These are phyloP conservation scores for Rubus parviflorus DNA, from an alignment of 306 rosid genomes.

Conservation along the genomic window DNA sequence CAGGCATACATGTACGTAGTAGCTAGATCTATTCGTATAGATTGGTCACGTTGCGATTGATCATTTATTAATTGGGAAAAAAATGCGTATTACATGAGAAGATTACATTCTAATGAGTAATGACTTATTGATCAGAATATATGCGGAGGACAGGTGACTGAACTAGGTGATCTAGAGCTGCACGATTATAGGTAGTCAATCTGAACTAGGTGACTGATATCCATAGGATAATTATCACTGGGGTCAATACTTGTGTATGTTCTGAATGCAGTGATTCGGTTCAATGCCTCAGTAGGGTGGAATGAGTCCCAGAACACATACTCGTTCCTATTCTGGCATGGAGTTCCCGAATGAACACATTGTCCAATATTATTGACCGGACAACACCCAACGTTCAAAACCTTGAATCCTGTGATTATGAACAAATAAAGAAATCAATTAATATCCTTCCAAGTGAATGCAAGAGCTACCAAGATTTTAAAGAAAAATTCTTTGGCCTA, in stretches of 20 bases:
- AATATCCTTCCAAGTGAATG: no score
- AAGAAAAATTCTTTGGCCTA: no score
- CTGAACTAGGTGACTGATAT: slow-evolving; percentile 21
- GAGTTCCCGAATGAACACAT: slow-evolving; percentile 28
- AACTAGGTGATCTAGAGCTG: no score
- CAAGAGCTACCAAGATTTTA: no score
- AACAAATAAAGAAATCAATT: no score
- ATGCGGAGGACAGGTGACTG: no score
- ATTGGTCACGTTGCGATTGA: neutral
- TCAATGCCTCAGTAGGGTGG: slow-evolving; percentile 43
- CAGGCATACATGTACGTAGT: neutral
- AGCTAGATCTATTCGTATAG: neutral
- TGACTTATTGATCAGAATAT: no score
- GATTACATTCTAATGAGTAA: no score
- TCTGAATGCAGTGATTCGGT: slow-evolving; percentile 21
- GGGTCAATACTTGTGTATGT: slow-evolving; percentile 17
- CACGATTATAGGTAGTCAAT: neutral
- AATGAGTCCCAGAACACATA: slow-evolving; percentile 49
- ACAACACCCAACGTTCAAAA: slow-evolving; percentile 38
- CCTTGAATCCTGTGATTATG: slow-evolving; percentile 39
- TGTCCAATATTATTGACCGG: slow-evolving; percentile 16
- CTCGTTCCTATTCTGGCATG: slow-evolving; percentile 46
- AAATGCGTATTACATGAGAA: no score
- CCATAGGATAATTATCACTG: slow-evolving; percentile 17
- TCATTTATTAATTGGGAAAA: neutral